Evolutionary conservation across 2,329 filamentous ascomycete genomes (phyloP), one percentile per base, ranked within the genome.

Genomic region (Alternaria conjuncta): DNA sequence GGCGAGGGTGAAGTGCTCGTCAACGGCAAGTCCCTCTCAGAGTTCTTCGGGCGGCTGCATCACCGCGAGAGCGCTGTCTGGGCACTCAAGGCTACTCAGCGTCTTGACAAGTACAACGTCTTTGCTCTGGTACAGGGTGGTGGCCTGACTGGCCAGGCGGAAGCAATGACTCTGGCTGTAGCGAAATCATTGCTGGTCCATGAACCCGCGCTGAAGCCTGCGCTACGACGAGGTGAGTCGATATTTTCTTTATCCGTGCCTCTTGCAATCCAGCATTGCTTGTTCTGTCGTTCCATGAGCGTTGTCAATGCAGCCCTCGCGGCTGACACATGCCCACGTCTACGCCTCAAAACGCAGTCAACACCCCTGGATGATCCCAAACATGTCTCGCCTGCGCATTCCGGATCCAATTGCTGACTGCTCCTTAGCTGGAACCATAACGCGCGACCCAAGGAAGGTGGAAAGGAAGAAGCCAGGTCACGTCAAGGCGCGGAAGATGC

Each of bases 401-500:
- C 47, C 25, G 53, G 64, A 64, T 10, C 43, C 47, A 55, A 56
- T 49, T 79, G 77, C 85, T 88, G 79, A 88, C 80, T 61, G 55
- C 65, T 64, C 61, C 57, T 60, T 80, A 99, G 96, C 95, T 79
- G 96, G 96, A 67, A 94, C 92, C 81, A 88, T 99, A 68, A 96
- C 94, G 56, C 91, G 95, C 77, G 95, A 99, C 84, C 88, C 90
- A 61, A 93, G 95, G 84, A 90, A 86, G 77, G 96, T 99, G 71
- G 96, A 99, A 84, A 95, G 96, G 81, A 99, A 99, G 90, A 98
- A 99, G 88, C 89, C 93, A 61, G 96, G 96, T 72, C 93, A 93
- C 77, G 82, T 97, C 84, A 99, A 99, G 87, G 95, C 96, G 62
- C 92, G 96, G 83, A 99, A 99, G 89, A 96, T 92, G 89, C 95